phyloP scores from a whole-genome alignment of 352 stramenopile genomes.

The Phytopythium kandeliae region DNA sequence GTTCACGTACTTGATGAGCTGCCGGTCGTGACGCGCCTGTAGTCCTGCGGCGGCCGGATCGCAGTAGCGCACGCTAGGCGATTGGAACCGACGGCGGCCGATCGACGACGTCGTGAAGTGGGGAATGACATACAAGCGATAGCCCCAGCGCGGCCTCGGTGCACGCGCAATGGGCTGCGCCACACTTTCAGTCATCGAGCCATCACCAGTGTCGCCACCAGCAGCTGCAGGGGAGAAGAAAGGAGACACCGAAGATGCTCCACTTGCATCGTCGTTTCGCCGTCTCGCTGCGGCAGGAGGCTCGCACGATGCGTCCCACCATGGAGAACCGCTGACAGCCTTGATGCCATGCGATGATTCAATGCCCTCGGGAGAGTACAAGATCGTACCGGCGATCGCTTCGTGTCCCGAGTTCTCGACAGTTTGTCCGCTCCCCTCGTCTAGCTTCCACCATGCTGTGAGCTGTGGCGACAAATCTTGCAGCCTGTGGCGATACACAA shows the following conservation, averaged over 20 bases:
- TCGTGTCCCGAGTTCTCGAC: constrained; percentile 40
- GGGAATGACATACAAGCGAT: constrained; percentile 66
- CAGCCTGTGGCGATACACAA: constrained; percentile 55
- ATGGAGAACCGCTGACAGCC: constrained; percentile 1
- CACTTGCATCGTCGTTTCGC: constrained; percentile 17
- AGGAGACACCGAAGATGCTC: constrained; percentile 13
- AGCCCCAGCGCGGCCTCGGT: constrained; percentile 40
- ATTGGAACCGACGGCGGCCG: constrained; percentile 41
- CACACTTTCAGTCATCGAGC: background rate
- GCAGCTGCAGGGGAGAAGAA: constrained; percentile 12
- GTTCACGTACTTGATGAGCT: constrained; percentile 77
- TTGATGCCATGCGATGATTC: background rate
- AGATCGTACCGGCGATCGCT: background rate
- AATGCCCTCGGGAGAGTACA: background rate
- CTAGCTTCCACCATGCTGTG: constrained; percentile 54
- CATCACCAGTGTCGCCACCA: background rate
- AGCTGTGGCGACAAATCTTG: constrained; percentile 46
- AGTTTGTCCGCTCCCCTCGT: constrained; percentile 33
- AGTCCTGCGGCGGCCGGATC: constrained; percentile 7
- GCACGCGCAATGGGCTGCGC: background rate
- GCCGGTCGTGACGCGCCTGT: constrained; percentile 38
- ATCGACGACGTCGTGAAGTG: constrained; percentile 54
- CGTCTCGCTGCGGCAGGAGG: constrained; percentile 21
- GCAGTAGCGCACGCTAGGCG: constrained; percentile 18
- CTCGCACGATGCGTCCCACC: constrained; percentile 17